These are phyloP conservation scores for Heimioporus sp. DNA, from an alignment of 768 basidiomycete species.

Conservation along the genomic window DNA sequence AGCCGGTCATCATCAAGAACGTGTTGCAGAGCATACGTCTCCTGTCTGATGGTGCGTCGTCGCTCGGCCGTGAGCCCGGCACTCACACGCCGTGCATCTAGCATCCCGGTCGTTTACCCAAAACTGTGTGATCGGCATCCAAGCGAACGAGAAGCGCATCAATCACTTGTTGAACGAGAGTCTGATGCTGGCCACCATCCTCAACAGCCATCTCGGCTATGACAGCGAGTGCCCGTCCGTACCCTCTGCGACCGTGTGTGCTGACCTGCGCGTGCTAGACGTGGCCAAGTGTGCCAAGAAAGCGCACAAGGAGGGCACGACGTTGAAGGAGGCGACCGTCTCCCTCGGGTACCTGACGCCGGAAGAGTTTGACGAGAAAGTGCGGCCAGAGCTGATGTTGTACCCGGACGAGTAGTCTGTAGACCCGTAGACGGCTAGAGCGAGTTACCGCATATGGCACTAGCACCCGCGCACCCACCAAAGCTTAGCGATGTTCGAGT, in stretches of 20 bases:
- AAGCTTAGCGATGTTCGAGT: constrained; percentile 35
- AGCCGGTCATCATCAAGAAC: constrained; percentile 98
- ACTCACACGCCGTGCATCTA: constrained; percentile 29
- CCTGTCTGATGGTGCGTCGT: constrained; percentile 75
- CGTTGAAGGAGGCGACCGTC: constrained; percentile 93
- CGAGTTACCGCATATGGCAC: constrained; percentile 30
- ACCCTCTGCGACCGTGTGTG: neutral
- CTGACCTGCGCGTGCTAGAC: constrained; percentile 47
- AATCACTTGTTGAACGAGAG: constrained; percentile 87
- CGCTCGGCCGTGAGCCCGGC: neutral
- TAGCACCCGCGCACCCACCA: constrained; percentile 34
- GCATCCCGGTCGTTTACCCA: constrained; percentile 92
- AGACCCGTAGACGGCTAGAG: constrained; percentile 21
- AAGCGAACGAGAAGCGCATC: constrained; percentile 95
- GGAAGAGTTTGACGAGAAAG: constrained; percentile 94
- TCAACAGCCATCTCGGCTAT: constrained; percentile 95
- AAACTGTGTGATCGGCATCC: constrained; percentile 94
- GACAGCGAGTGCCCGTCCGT: constrained; percentile 69
- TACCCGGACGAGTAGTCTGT: constrained; percentile 62
- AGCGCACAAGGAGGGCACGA: constrained; percentile 98
- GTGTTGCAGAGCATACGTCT: constrained; percentile 94
- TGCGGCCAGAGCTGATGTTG: constrained; percentile 89
- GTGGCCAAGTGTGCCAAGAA: constrained; percentile 99
- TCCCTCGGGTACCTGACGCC: constrained; percentile 79
- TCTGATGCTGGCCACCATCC: constrained; percentile 95